Evolutionary conservation across 345 rosid species (phyloP).

Genomic region (Gossypium longicalyx): DNA sequence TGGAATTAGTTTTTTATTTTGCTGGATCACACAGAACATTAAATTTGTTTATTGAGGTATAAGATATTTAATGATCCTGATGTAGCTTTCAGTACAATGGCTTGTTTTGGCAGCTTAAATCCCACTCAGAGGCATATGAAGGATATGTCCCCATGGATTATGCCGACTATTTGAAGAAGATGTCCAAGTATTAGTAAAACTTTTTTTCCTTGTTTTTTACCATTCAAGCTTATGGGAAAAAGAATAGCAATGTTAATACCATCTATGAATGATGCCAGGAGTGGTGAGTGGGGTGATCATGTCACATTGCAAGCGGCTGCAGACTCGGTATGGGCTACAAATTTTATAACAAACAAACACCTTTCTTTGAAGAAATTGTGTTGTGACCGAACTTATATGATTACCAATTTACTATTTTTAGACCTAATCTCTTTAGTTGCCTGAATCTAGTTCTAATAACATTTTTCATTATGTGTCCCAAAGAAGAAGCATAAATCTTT

Average conservation of each 20-base stretch:
- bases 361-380: neutral
- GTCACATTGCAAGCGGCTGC: neutral
- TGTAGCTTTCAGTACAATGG: conserved; percentile 7
- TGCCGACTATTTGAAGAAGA: conserved; percentile 59
- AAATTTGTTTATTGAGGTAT: neutral
- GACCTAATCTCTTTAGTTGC: neutral
- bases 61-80: neutral
- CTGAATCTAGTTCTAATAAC: neutral
- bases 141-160: conserved; percentile 89
- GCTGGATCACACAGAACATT: neutral
- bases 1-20: neutral
- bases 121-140: conserved; percentile 51
- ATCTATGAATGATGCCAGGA: neutral
- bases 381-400: neutral
- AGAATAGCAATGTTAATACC: neutral
- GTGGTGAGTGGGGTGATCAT: neutral
- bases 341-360: neutral
- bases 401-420: neutral
- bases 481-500: neutral
- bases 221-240: neutral
- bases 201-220: neutral
- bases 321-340: neutral
- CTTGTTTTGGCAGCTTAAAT: conserved; percentile 47
- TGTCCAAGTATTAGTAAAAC: conserved; percentile 46
- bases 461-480: too few species aligned